Base-by-base conservation (phyloP, 306 rosid species). In the Prosopis cineraria region DNA sequence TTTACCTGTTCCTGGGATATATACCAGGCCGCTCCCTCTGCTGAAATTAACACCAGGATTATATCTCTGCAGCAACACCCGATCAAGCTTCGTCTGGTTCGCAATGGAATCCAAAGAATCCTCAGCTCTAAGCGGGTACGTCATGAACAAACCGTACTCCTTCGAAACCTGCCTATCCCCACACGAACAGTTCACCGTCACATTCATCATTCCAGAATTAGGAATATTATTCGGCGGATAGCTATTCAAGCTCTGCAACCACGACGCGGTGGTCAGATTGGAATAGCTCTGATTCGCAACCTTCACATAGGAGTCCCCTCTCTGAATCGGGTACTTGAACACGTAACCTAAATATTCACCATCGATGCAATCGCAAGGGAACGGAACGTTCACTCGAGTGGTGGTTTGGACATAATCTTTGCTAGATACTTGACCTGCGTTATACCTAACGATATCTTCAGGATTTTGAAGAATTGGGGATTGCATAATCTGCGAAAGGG, bases 1-100 rank as follows among this genome's bases (percentile, higher is more conserved):
- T 76, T 17, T 53, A 93, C 97, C 97, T 89, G 78, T 91, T 25
- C 93, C 91, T 4, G 98, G 97, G 74, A 93, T 81, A 62, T 56
- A 87, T 83, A 88, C 80, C 67, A 83, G 34, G 2, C 90, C 94
- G 43, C 78, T 88, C 58, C 91, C 92, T 30, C 10, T 30, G 44
- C 82, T 80, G 80, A 90, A 93, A 85, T 90, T 41, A 64, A 86
- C 90, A 41, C 82, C 86, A 4, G 84, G 86, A 56, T 90, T 93
- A 40, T 90, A 93, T 0, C 37, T 52, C 75, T 73, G 83, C 75
- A 93, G 82, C 80, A 80, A 52, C 31, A 16, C 53, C 5, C 45
- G 1, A 11, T 73, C 78, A 65, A 91, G 7, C 3, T 56, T 50
- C 8, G 79, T 80, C 17, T 13, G 1, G 5, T 13, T 39, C 0